Base-by-base conservation (phyloP, 2,329 filamentous ascomycete genomes). In the Lachnellula hyalina region DNA sequence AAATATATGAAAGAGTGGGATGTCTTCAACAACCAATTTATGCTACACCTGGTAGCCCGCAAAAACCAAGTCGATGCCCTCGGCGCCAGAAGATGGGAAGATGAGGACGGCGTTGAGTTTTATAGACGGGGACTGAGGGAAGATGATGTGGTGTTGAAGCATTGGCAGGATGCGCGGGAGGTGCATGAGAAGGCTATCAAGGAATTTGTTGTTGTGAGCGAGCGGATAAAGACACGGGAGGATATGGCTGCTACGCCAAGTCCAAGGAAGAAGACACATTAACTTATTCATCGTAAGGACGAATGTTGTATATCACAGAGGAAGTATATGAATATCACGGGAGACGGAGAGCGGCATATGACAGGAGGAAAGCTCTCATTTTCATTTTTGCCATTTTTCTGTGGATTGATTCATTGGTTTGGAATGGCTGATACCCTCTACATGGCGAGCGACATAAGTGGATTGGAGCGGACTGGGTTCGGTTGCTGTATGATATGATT, bases 121-220 rank as follows among this genome's bases (percentile, higher is more conserved):
- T 90, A 90, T 66, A 68, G 82, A 55, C 72, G 72, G 38, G 82
- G 80, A 67, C 71, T 86, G 53, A 78, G 80, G 60, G 81, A 89
- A 68, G 87, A 91, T 65, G 78, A 83, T 59, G 73, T 75, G 47
- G 80, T 89, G 5, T 75, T 84, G 53, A 75, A 75, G 63, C 77
- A 79, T 53, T 90, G 87, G 85, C 71, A 72, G 32, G 68, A 77
- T 8, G 81, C 81, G 7, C 82, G 79, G 57, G 78, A 82, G 44
- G 77, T 77, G 56, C 87, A 91, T 65, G 77, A 81, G 54, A 69
- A 75, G 54, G 77, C 78, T 9, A 72, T 90, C 54, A 74, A 77
- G 60, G 78, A 82, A 60, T 87, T 84, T 64, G 73, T 79, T 69
- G 75, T 70, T 46, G 64, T 75, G 46, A 71, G 72, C 64, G 74